phyloP scores from a whole-genome alignment of 441 rosid species.

The Croton setiger region DNA sequence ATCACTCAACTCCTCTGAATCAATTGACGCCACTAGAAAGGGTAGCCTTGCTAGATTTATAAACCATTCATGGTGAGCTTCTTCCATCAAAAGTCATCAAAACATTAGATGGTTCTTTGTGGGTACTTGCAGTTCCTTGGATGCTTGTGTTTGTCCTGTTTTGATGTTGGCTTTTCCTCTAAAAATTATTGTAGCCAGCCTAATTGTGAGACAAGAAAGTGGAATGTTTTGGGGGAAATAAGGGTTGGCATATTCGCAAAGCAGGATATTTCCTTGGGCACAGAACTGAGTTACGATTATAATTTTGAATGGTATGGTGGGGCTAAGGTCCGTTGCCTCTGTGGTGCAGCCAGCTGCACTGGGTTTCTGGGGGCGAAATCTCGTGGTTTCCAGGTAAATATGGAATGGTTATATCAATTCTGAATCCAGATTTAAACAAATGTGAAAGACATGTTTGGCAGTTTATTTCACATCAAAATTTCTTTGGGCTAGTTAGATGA shows the following conservation, averaged over 20 bases:
- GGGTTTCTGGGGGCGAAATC: conserved; percentile 98
- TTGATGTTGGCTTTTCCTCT: conserved; percentile 19
- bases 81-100: conserved; percentile 7
- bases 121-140: neutral
- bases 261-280: conserved; percentile 57
- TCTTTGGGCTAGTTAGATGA: neutral
- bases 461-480: conserved; percentile 9
- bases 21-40: conserved; percentile 87
- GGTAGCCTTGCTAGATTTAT: conserved; percentile 96
- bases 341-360: conserved; percentile 82
- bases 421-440: conserved; percentile 10
- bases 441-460: neutral
- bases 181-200: conserved; percentile 59
- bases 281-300: conserved; percentile 83
- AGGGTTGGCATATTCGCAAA: conserved; percentile 96
- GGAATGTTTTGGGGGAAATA: conserved; percentile 88
- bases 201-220: conserved; percentile 96
- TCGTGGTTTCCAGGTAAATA: conserved; percentile 87
- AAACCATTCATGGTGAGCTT: conserved; percentile 90
- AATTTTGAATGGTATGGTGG: conserved; percentile 99
- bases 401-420: neutral
- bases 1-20: conserved; percentile 73
- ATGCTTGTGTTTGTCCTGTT: neutral
- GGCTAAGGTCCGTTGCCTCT: conserved; percentile 90
- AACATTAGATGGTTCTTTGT: neutral